These are phyloP conservation scores for Fusarium nelsonii DNA, from an alignment of 2,329 filamentous ascomycete species.

Conservation along the genomic window DNA sequence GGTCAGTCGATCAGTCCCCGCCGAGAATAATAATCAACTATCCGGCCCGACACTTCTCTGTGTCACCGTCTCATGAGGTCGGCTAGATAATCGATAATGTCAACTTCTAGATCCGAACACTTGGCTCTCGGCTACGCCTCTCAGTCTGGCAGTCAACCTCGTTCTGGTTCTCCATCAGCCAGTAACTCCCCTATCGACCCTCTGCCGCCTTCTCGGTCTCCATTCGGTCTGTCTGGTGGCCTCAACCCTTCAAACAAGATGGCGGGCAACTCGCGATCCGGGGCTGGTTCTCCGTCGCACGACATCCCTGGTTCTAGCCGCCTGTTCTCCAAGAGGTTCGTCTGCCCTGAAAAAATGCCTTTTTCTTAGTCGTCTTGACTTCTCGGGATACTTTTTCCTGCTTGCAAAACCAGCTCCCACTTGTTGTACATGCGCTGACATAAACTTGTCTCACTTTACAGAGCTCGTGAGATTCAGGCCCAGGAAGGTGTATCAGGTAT, in stretches of 20 bases:
- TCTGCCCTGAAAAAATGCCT: slow-evolving; percentile 43
- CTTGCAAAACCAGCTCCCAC: neutral
- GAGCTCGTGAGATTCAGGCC: slow-evolving; percentile 95
- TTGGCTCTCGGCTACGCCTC: slow-evolving; percentile 86
- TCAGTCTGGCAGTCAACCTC: slow-evolving; percentile 74
- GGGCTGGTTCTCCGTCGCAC: slow-evolving; percentile 96
- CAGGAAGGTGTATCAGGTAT: slow-evolving; percentile 86
- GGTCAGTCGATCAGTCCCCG: slow-evolving; percentile 29
- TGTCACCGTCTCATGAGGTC: slow-evolving; percentile 59
- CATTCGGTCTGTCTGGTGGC: slow-evolving; percentile 76
- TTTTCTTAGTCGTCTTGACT: neutral
- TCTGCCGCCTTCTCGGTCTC: slow-evolving; percentile 73
- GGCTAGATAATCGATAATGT: slow-evolving; percentile 89
- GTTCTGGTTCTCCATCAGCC: slow-evolving; percentile 83
- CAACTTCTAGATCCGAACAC: slow-evolving; percentile 86
- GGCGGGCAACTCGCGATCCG: slow-evolving; percentile 75
- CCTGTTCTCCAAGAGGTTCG: slow-evolving; percentile 93
- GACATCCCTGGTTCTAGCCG: slow-evolving; percentile 79
- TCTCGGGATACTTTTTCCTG: slow-evolving; percentile 24
- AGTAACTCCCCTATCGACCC: slow-evolving; percentile 85
- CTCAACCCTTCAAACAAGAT: slow-evolving; percentile 71
- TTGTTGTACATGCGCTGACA: slow-evolving; percentile 25
- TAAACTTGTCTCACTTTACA: slow-evolving; percentile 54
- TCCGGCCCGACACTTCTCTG: slow-evolving; percentile 45
- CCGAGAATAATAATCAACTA: slow-evolving; percentile 47